A percentile compares a stretch with the other conserved stretches of the same genome.
Conservation (phyloP, 2,329 filamentous ascomycete species). For the Lasiodiplodia citricola region DNA sequence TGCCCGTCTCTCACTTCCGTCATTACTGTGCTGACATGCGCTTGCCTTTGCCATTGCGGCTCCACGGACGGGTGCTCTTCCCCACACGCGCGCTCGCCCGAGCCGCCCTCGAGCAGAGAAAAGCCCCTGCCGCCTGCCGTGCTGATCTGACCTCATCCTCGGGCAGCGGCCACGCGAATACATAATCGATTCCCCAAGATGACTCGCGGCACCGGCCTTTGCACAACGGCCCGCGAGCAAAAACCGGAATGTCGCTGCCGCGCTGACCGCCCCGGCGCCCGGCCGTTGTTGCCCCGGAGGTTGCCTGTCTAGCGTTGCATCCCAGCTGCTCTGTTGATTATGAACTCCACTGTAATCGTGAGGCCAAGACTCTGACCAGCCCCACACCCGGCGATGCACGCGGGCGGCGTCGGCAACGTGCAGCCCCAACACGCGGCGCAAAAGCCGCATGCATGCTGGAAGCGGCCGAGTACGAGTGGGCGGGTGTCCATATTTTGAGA, state of each 20-base stretch:
- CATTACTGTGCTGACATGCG: not conserved
- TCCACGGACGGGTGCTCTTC: conserved; percentile 13
- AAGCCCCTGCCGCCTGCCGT: not conserved
- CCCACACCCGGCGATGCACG: not conserved
- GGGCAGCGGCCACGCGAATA: not conserved
- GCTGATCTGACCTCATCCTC: conserved; percentile 6
- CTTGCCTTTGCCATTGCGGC: not conserved
- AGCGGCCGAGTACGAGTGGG: not conserved
- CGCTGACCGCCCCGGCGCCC: not conserved
- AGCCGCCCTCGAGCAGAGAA: not conserved
- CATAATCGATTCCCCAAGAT: not conserved
- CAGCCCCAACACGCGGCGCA: not conserved
- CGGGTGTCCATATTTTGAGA: not conserved
- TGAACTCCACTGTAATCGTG: conserved; percentile 15
- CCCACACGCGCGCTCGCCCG: not conserved
- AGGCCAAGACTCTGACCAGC: conserved; percentile 3
- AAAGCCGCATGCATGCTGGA: not conserved
- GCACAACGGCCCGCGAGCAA: not conserved
- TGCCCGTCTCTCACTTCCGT: not conserved
- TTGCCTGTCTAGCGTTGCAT: conserved; percentile 17
- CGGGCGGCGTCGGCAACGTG: not conserved
- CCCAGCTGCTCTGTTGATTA: not conserved
- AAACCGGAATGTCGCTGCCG: conserved; percentile 8
- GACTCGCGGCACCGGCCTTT: conserved; percentile 3
- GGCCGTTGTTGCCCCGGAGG: not conserved